phyloP scores from a whole-genome alignment of 495 filamentous ascomycete genomes.

The Neurospora sublineolata region DNA sequence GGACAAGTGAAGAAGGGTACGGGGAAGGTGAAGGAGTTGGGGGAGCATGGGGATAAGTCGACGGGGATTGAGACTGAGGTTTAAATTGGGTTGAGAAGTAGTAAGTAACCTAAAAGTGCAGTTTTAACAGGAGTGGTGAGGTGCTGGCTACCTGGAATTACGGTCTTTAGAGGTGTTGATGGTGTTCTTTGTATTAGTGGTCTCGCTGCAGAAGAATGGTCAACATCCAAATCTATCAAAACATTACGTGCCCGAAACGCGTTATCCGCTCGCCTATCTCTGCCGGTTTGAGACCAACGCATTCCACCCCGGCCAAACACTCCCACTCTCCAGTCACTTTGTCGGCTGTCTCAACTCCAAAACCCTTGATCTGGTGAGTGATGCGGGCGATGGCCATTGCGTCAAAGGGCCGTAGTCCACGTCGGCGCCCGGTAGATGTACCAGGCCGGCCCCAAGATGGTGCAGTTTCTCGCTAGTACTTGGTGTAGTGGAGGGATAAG shows the following conservation, averaged over 20 bases:
- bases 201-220: too few relatives aligned
- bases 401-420: slow-evolving; percentile 2
- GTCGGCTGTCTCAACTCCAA: not conserved
- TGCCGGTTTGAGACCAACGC: not conserved
- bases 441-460: not conserved
- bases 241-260: too few relatives aligned
- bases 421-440: slow-evolving; percentile 3
- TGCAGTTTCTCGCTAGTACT: too few relatives aligned
- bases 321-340: not conserved
- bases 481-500: not conserved
- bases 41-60: slow-evolving; percentile 46
- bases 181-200: too few relatives aligned
- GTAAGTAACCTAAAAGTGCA: not conserved
- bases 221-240: too few relatives aligned
- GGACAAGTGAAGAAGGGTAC: slow-evolving; percentile 44
- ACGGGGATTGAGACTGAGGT: slow-evolving; percentile 52
- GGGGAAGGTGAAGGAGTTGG: slow-evolving; percentile 39
- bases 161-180: too few relatives aligned
- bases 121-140: not conserved
- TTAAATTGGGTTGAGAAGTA: slow-evolving; percentile 4
- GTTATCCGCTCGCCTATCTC: too few relatives aligned
- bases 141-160: too few relatives aligned
- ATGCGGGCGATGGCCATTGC: slow-evolving; percentile 1
- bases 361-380: not conserved
- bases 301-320: not conserved